Evolutionary conservation across 1,284 basidiomycete genomes (phyloP).

Genomic region (Vanrija humicola): DNA sequence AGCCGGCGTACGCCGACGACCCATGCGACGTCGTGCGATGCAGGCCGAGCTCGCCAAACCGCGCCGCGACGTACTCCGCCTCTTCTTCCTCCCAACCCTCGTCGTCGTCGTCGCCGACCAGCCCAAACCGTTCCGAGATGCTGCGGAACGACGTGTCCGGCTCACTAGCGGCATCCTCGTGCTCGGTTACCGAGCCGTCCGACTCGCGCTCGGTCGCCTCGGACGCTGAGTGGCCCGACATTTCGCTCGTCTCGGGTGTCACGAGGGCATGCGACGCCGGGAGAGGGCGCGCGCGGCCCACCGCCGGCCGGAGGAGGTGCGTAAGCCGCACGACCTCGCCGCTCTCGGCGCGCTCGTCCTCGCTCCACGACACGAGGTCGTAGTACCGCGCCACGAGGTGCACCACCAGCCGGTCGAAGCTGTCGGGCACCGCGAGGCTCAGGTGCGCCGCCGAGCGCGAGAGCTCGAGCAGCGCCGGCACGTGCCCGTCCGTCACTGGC

Average conservation of each 20-base stretch:
- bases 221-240: slow-evolving; percentile 24
- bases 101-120: not conserved
- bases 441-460: slow-evolving; percentile 43
- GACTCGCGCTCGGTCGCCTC: not conserved
- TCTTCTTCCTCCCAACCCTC: not conserved
- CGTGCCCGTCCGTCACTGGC: slow-evolving; percentile 9
- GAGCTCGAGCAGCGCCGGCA: slow-evolving; percentile 40
- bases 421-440: slow-evolving; percentile 40
- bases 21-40: slow-evolving; percentile 13
- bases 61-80: not conserved
- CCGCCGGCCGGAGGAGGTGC: slow-evolving; percentile 40
- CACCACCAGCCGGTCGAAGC: slow-evolving; percentile 44
- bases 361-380: slow-evolving; percentile 47
- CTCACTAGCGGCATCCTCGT: slow-evolving; percentile 2
- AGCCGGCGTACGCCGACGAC: slow-evolving; percentile 41
- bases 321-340: slow-evolving; percentile 37
- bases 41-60: slow-evolving; percentile 5
- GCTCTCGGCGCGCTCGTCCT: slow-evolving; percentile 19
- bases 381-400: slow-evolving; percentile 47
- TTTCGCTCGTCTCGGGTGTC: slow-evolving; percentile 44
- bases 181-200: slow-evolving; percentile 8
- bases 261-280: slow-evolving; percentile 16
- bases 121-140: slow-evolving; percentile 6
- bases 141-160: slow-evolving; percentile 7
- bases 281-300: slow-evolving; percentile 20